phyloP scores from a whole-genome alignment of 2,329 filamentous ascomycete species.

The Cordyceps militaris region DNA sequence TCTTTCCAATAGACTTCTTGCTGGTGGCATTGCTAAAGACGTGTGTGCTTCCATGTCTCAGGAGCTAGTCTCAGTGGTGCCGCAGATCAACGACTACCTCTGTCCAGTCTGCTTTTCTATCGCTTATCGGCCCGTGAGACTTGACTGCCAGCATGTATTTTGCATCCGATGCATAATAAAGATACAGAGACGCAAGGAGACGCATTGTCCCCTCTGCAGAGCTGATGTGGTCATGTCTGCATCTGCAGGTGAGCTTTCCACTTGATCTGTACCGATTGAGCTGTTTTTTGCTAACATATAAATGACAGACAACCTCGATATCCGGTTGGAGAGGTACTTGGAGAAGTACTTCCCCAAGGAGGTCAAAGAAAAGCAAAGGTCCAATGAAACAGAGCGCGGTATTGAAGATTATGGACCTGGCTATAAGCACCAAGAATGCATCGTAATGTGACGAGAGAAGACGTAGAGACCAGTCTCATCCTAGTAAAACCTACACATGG shows the following conservation, averaged over 20 bases:
- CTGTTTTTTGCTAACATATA: constrained; percentile 1
- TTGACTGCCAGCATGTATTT: constrained; percentile 70
- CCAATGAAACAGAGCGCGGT: constrained; percentile 70
- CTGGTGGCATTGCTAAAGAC: constrained; percentile 63
- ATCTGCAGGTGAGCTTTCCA: constrained; percentile 45
- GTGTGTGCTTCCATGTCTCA: constrained; percentile 68
- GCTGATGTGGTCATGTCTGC: constrained; percentile 64
- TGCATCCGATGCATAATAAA: constrained; percentile 79
- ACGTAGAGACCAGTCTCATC: not conserved
- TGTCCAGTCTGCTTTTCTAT: constrained; percentile 76
- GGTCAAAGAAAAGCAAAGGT: constrained; percentile 57
- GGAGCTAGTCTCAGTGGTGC: constrained; percentile 65
- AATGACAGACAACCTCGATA: constrained; percentile 58
- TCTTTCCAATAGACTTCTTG: constrained; percentile 52
- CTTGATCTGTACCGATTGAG: constrained; percentile 15
- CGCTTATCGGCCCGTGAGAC: constrained; percentile 72
- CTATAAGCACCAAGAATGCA: constrained; percentile 54
- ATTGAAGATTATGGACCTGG: constrained; percentile 63
- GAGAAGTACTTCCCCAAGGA: constrained; percentile 70
- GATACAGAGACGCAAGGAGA: constrained; percentile 63
- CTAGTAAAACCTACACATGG: too few species aligned
- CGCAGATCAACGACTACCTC: constrained; percentile 75
- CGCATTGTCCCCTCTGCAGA: constrained; percentile 70
- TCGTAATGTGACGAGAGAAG: constrained; percentile 44
- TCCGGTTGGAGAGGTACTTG: constrained; percentile 59